Conservation (phyloP, 495 filamentous ascomycete species). For the Entonaema liquescens region DNA sequence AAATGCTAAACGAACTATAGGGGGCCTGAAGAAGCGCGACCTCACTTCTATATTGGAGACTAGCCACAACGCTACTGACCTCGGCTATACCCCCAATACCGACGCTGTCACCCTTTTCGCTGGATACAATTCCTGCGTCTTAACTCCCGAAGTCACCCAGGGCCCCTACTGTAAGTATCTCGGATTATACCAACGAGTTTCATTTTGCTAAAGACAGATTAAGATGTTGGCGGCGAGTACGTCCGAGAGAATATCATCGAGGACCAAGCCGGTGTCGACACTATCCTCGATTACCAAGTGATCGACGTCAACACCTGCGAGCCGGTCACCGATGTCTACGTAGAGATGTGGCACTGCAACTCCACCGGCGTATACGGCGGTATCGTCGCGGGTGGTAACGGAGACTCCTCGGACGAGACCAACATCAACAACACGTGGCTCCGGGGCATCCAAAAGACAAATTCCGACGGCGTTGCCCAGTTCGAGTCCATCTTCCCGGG, state of each 20-base stretch:
- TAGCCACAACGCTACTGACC: background rate
- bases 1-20: background rate
- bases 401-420: slow-evolving; percentile 55
- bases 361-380: slow-evolving; percentile 64
- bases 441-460: slow-evolving; percentile 61
- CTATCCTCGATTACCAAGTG: background rate
- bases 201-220: background rate
- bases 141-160: background rate
- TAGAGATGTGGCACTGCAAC: slow-evolving; percentile 67
- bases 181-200: no score
- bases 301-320: slow-evolving; percentile 59
- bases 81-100: background rate
- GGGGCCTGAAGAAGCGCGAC: background rate
- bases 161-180: background rate
- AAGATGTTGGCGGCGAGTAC: background rate
- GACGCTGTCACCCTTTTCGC: background rate
- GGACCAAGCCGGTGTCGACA: background rate
- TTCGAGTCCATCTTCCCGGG: slow-evolving; percentile 65
- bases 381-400: slow-evolving; percentile 61
- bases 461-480: slow-evolving; percentile 58
- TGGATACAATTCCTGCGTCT: background rate
- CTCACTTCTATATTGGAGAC: background rate
- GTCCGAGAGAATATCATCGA: background rate
- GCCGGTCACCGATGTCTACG: slow-evolving; percentile 61
- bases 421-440: slow-evolving; percentile 62